Conservation (phyloP, 129 eudicot species). For the Saposhnikovia divaricata region DNA sequence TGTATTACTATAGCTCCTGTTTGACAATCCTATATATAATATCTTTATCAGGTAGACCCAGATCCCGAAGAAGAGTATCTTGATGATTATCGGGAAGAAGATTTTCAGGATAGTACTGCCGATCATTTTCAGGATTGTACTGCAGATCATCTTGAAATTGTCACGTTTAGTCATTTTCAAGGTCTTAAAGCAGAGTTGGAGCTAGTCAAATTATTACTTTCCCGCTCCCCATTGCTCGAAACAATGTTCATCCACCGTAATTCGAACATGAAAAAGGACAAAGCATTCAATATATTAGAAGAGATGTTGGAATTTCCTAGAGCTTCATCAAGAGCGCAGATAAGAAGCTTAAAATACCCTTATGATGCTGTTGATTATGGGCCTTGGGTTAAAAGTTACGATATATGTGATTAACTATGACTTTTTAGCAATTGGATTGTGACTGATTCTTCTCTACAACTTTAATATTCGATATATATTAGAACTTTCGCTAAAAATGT, state of each 20-base stretch:
- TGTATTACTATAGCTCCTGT: background rate
- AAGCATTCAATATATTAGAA: background rate
- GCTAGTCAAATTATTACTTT: background rate
- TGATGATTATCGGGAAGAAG: background rate
- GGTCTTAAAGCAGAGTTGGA: background rate
- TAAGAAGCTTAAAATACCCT: background rate
- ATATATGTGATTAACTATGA: too few species aligned
- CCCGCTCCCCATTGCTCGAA: background rate
- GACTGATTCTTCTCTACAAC: too few species aligned
- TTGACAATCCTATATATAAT: background rate
- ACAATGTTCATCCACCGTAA: background rate
- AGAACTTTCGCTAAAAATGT: too few species aligned
- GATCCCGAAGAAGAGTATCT: background rate
- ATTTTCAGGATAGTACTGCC: background rate
- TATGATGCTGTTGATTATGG: too few species aligned
- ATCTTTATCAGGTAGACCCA: background rate
- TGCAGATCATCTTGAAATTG: background rate
- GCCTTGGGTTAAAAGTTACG: too few species aligned
- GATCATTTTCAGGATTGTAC: too few species aligned
- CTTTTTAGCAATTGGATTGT: too few species aligned
- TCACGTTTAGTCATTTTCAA: background rate
- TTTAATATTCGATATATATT: too few species aligned
- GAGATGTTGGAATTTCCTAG: background rate
- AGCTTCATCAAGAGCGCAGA: background rate
- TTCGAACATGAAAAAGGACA: background rate